phyloP scores from a whole-genome alignment of 352 stramenopile genomes.

The Phytophthora parvispora region DNA sequence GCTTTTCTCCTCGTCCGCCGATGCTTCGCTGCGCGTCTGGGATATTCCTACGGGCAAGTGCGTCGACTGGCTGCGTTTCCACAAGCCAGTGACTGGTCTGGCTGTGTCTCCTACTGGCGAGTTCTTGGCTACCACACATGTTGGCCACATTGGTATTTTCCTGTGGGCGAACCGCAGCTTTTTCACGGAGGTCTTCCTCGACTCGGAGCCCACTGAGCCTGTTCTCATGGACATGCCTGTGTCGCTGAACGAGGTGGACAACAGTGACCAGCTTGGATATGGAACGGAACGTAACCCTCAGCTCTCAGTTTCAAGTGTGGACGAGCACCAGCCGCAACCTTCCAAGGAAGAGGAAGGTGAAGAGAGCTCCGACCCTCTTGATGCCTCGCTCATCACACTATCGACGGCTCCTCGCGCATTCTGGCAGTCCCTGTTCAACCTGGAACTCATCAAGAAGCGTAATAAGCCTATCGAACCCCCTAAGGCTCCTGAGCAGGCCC shows the following conservation, averaged over 20 bases:
- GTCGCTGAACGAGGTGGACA: conserved; percentile 88
- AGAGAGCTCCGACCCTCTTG: conserved; percentile 62
- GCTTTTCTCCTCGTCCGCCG: conserved; percentile 87
- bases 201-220: conserved; percentile 78
- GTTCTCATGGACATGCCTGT: conserved; percentile 94
- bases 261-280: conserved; percentile 65
- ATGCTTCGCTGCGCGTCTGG: conserved; percentile 94
- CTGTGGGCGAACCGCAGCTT: conserved; percentile 97
- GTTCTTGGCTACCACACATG: conserved; percentile 97
- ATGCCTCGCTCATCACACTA: conserved; percentile 76
- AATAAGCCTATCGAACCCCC: conserved; percentile 97
- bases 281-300: conserved; percentile 66
- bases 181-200: conserved; percentile 92
- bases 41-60: conserved; percentile 96
- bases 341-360: conserved; percentile 45
- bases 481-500: conserved; percentile 95
- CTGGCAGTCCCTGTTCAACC: conserved; percentile 93
- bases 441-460: conserved; percentile 96
- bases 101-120: conserved; percentile 96
- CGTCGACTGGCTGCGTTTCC: conserved; percentile 96
- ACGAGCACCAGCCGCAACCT: conserved; percentile 56
- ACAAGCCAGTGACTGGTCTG: conserved; percentile 92
- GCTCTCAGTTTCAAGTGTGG: conserved; percentile 40
- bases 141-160: conserved; percentile 93
- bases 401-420: conserved; percentile 85